These are phyloP conservation scores for Rhytidhysteron rufulum DNA, from an alignment of 2,329 filamentous ascomycete genomes.

Conservation along the genomic window DNA sequence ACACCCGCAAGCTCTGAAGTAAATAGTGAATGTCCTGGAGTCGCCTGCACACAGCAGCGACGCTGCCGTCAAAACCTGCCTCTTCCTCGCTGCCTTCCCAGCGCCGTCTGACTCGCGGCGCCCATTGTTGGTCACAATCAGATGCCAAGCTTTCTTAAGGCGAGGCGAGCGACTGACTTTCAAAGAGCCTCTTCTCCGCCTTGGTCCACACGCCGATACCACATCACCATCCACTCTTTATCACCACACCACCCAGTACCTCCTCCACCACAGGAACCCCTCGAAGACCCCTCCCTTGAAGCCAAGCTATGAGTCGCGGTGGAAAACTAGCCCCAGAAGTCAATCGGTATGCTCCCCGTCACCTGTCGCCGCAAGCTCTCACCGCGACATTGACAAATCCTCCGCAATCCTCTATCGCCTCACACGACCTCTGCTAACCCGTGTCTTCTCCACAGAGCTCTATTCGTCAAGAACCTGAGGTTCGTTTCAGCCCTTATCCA, in stretches of 20 bases:
- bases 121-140: too few relatives aligned
- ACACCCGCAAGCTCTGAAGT: too few relatives aligned
- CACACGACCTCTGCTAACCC: constrained; percentile 31
- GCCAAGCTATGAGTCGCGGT: constrained; percentile 86
- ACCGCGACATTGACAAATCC: constrained; percentile 12
- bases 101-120: too few relatives aligned
- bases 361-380: constrained; percentile 9
- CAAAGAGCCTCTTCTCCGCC: not conserved
- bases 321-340: constrained; percentile 99
- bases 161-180: not conserved
- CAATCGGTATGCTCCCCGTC: constrained; percentile 70
- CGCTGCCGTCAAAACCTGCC: too few relatives aligned
- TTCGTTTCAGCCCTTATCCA: constrained; percentile 36
- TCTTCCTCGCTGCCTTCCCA: not conserved
- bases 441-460: constrained; percentile 62
- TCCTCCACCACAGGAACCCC: not conserved
- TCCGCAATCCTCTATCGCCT: constrained; percentile 1
- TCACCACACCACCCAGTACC: not conserved
- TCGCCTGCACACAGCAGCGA: too few relatives aligned
- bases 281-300: constrained; percentile 5
- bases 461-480: constrained; percentile 99
- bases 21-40: too few relatives aligned
- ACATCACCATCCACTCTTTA: not conserved
- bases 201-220: not conserved
- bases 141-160: too few relatives aligned